phyloP scores from a whole-genome alignment of 2,329 filamentous ascomycete genomes.

The Trichoderma arundinaceum region DNA sequence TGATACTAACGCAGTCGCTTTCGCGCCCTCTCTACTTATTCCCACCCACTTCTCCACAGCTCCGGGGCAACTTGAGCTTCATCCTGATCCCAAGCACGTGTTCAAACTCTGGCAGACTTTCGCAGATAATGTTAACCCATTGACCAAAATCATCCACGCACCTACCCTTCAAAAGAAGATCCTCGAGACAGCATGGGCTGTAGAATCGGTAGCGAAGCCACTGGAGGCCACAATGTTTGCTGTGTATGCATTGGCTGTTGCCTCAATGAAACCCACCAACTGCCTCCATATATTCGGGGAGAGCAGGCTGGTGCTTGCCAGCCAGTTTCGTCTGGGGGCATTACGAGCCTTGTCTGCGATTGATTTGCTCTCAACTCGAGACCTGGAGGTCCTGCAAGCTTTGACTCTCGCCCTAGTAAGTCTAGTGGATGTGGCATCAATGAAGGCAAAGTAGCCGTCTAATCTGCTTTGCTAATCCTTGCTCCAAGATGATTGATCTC shows the following conservation, averaged over 20 bases:
- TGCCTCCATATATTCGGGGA: conserved; percentile 42
- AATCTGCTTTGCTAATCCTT: background rate
- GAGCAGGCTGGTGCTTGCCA: conserved; percentile 51
- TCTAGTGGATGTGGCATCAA: background rate
- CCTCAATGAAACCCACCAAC: conserved; percentile 64
- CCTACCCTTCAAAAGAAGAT: conserved; percentile 71
- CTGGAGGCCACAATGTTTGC: conserved; percentile 66
- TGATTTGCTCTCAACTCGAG: conserved; percentile 5
- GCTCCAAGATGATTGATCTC: conserved; percentile 30
- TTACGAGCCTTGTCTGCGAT: conserved; percentile 53
- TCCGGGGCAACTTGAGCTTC: conserved; percentile 44
- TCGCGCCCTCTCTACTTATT: background rate
- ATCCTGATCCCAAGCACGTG: conserved; percentile 69
- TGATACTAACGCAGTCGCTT: background rate
- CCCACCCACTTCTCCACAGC: background rate
- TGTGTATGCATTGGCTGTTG: conserved; percentile 67
- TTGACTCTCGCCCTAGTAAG: conserved; percentile 62
- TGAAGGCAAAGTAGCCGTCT: background rate
- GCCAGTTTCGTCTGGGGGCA: conserved; percentile 59
- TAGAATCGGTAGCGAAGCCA: conserved; percentile 61
- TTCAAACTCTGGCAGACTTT: conserved; percentile 77
- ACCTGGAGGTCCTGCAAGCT: conserved; percentile 52
- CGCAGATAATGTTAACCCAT: conserved; percentile 74
- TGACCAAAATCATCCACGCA: conserved; percentile 74
- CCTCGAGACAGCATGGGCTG: conserved; percentile 63